Base-by-base conservation (phyloP, 1,284 basidiomycete species). In the Microbotryum violaceum region DNA sequence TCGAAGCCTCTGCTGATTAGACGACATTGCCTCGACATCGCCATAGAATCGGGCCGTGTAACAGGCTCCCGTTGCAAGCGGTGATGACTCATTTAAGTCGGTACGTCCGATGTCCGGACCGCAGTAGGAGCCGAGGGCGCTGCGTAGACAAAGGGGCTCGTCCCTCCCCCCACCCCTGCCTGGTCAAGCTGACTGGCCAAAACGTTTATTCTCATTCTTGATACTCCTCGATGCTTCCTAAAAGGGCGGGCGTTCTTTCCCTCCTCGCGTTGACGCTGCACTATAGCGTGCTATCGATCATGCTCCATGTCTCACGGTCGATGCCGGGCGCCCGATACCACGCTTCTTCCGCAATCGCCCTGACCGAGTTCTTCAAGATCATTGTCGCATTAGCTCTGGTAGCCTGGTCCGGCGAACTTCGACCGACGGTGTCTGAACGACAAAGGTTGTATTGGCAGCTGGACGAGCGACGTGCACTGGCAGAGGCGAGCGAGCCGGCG, bases 291-390 rank as follows among this genome's bases (percentile, higher is more conserved):
- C 59, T 68, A n/a, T 54, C 56, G 21, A 57, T 68, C 54, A 61
- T 64, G n/a, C 37, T 65, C 8, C 51, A 63, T 56, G 27, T 59
- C 61, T 58, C 61, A 2, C 55, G 50, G 37, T 53, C 60, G 46
- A 44, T 21, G 54, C 56, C 44, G 44, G 57, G 52, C 29, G 56
- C 56, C 27, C 49, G 48, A 2, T 72, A 65, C 60, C 66, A 68
- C 53, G 65, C 71, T 16, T 65, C 70, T 33, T 65, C 65, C 27
- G 70, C 70, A 27, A 67, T 72, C 54, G 52, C 69, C 49, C 49
- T 70, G 18, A 68, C 70, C 27, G 73, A 74, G 46, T 37, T 71
- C 6, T 68, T 63, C 58, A 74, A 74, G 67, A 63, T 73, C n/a
- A 18, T 64, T 37, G 37, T 71, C 29, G 68, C 70, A 2, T n/a